Evolutionary conservation across 495 filamentous ascomycete genomes (phyloP).

Genomic region (Oleoguttula mirabilis): DNA sequence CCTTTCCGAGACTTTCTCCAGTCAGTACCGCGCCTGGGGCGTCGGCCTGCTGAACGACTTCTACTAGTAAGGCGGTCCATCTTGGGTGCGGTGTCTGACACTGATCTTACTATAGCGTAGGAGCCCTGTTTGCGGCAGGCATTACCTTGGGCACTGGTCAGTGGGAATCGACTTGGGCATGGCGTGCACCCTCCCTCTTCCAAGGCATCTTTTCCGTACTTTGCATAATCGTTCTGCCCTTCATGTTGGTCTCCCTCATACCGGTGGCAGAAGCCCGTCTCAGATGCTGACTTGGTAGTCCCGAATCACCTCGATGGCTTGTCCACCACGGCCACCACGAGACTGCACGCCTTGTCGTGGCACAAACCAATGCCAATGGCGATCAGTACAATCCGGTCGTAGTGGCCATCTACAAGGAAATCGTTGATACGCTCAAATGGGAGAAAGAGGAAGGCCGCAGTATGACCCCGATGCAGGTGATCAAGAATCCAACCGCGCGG

Average conservation of each 20-base stretch:
- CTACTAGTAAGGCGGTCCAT: conserved; percentile 33
- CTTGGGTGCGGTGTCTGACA: no score
- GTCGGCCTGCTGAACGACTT: conserved; percentile 39
- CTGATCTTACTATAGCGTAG: no score
- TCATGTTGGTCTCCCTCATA: conserved; percentile 28
- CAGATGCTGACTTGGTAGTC: no score
- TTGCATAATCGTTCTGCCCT: conserved; percentile 41
- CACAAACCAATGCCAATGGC: conserved; percentile 38
- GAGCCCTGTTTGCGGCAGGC: conserved; percentile 39
- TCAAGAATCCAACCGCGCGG: conserved; percentile 33
- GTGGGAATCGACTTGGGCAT: conserved; percentile 40
- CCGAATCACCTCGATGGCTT: conserved; percentile 43
- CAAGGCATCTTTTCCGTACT: conserved; percentile 42
- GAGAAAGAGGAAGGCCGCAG: conserved; percentile 35
- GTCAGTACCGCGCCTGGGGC: conserved; percentile 36
- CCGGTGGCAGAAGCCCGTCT: conserved; percentile 15
- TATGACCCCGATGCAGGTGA: conserved; percentile 32
- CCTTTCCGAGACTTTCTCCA: conserved; percentile 35
- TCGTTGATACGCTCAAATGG: conserved; percentile 31
- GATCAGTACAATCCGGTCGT: conserved; percentile 32
- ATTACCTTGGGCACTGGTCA: conserved; percentile 40
- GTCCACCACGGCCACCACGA: conserved; percentile 32
- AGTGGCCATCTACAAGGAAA: conserved; percentile 26
- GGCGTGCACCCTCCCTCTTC: conserved; percentile 44
- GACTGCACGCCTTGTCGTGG: conserved; percentile 27